Evolutionary conservation across 2,329 filamentous ascomycete species (phyloP), one percentile per base, ranked within the genome.

Genomic region (Davidsoniella virescens): DNA sequence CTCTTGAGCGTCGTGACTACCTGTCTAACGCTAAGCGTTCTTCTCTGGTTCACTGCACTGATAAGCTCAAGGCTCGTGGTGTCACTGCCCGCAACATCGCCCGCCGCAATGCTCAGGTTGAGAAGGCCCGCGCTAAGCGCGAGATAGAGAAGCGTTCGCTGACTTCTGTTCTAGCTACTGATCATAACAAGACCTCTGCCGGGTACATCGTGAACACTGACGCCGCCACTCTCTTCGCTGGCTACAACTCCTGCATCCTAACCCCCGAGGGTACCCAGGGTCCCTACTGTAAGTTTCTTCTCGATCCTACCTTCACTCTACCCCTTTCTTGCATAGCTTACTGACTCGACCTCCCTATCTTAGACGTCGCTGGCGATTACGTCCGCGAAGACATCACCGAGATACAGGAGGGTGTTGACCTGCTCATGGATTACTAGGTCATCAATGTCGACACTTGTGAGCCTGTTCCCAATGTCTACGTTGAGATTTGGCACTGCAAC

Each of bases 251-350:
- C n/a, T 75, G 72, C 51, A 63, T 73, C 10, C 62, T 75, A 26
- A 67, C 64, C 3, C 69, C 70, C 0, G 71, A 74, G 55, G 68
- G 70, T 14, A 74, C 69, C 2, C 62, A 72, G 56, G 71, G 71
- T 2, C 71, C 72, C 53, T 61, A 67, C 61, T 59, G 68, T 63
- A 58, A 50, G 59, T 49, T 23, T 20, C 20, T 5, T 14, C 4
- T 17, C 9, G 7, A 7, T 20, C 9, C 16, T 14, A 2, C 17
- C 10, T 7, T 41, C 5, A 9, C 4, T 33, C 10, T 37, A 29
- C 14, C 2, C 2, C 4, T 14, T 40, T n/a, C 12, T 9, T 33
- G 12, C 9, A 5, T 33, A 33, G 29, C 2, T 12, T 33, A 33
- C 29, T 33, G 9, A 12, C 6, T 12, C 42, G 36, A 8, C 4